These are phyloP conservation scores for Fusarium begoniae DNA, from an alignment of 2,329 filamentous ascomycete genomes.

Conservation along the genomic window DNA sequence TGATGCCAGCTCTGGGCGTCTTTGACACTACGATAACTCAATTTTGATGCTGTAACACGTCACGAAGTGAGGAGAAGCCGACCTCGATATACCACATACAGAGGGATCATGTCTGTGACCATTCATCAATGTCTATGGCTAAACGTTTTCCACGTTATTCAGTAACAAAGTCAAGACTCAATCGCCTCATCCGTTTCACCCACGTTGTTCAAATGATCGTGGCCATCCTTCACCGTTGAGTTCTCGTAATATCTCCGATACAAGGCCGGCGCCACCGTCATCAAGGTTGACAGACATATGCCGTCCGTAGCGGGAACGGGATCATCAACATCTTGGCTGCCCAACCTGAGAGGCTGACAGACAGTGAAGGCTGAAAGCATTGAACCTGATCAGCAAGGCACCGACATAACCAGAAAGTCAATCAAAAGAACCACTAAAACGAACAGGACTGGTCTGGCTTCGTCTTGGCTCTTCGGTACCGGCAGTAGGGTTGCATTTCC, in stretches of 20 bases:
- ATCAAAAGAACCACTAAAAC: background rate
- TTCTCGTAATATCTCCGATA: conserved; percentile 22
- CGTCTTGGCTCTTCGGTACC: background rate
- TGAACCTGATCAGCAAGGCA: conserved; percentile 13
- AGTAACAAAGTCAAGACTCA: background rate
- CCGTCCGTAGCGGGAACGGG: conserved; percentile 10
- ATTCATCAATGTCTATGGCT: background rate
- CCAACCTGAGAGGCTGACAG: background rate
- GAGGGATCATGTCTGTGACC: background rate
- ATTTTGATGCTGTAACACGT: conserved; percentile 16
- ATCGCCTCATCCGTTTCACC: conserved; percentile 11
- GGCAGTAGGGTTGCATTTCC: conserved; percentile 7
- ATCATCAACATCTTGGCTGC: background rate
- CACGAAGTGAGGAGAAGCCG: conserved; percentile 11
- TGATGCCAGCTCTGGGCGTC: background rate
- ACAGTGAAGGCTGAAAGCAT: background rate
- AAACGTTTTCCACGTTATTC: background rate
- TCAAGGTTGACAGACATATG: conserved; percentile 21
- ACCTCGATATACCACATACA: background rate
- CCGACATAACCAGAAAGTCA: background rate
- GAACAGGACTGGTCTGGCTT: background rate
- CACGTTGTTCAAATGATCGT: background rate
- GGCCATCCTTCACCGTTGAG: background rate
- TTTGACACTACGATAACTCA: conserved; percentile 17
- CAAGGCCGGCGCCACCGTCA: conserved; percentile 26